Evolutionary conservation across 352 stramenopile species (phyloP).

Genomic region (Globisporangium canariense): DNA sequence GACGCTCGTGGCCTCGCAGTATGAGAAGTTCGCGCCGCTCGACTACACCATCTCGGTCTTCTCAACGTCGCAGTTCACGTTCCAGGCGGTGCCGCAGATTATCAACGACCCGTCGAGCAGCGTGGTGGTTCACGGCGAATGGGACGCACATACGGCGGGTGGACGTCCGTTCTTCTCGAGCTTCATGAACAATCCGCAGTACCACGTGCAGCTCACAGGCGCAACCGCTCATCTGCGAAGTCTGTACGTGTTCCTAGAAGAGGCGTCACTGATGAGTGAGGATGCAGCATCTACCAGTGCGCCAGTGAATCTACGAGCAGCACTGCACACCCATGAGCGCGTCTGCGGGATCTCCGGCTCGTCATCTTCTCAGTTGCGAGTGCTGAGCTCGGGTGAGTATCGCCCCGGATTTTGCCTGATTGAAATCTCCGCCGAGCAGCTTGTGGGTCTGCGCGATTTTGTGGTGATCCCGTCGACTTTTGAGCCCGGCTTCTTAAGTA

Average conservation of each 20-base stretch:
- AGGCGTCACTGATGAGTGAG: constrained; percentile 36
- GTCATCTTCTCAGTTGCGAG: constrained; percentile 18
- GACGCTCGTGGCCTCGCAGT: constrained; percentile 91
- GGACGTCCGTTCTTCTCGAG: constrained; percentile 66
- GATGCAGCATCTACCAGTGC: constrained; percentile 24
- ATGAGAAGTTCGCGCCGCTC: constrained; percentile 87
- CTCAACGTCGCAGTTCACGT: constrained; percentile 73
- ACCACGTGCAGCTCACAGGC: constrained; percentile 40
- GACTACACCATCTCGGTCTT: constrained; percentile 89
- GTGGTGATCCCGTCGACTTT: constrained; percentile 81
- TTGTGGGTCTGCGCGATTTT: constrained; percentile 34
- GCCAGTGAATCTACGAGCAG: constrained; percentile 67
- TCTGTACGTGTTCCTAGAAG: constrained; percentile 63
- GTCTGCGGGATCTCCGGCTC: constrained; percentile 38
- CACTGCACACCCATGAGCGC: constrained; percentile 44
- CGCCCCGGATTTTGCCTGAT: constrained; percentile 76
- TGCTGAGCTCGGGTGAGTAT: constrained; percentile 77
- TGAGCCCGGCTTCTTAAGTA: constrained; percentile 32
- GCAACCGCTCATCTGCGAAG: constrained; percentile 18
- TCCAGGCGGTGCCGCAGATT: constrained; percentile 48
- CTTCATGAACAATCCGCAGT: constrained; percentile 83
- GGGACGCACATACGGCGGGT: constrained; percentile 41
- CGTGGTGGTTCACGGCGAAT: constrained; percentile 43
- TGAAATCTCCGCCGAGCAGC: constrained; percentile 30
- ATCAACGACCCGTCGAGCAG: constrained; percentile 30